Evolutionary conservation across 495 filamentous ascomycete species (phyloP), one percentile per base, ranked within the genome.

Genomic region (Penicillium cinerascens): DNA sequence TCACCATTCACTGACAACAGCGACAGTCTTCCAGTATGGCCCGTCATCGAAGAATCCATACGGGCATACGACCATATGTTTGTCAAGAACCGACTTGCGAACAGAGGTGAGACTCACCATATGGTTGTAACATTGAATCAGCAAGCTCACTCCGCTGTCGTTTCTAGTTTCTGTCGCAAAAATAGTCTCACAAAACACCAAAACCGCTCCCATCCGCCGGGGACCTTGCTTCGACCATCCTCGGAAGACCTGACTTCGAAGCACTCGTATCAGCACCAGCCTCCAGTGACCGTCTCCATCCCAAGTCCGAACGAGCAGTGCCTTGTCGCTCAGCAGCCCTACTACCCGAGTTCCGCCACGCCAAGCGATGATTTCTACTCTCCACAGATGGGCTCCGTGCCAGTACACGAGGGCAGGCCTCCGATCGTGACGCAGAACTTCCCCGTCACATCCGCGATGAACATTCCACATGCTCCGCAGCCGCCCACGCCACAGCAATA

Each of bases 161-260:
- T n/a, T n/a, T n/a, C n/a, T 68, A 95, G 89, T 60, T 95, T 92
- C 68, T 92, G 88, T 73, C 82, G 90, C 37, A 92, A 92, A 63
- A 92, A 88, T 7, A 92, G 89, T 17, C 82, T 92, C 78, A 88
- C 89, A 6, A 95, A 92, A 66, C 90, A 95, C 56, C 83, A 86
- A 60, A 71, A 82, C 44, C 81, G 84, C 20, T 83, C 83, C 2
- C 88, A 91, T 63, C 82, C 83, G 26, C 76, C 81, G 44, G 83
- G 85, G 2, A 73, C 79, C 46, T 69, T 69, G 48, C 67, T 66
- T 44, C 71, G 72, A 48, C 66, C 67, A 27, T 69, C 71, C 10
- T 75, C 72, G 6, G 74, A 75, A 54, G 74, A 75, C 49, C 57
- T 67, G 13, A 60, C 58, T 20, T 74, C 74, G 4, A 71, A 75